A percentile compares a stretch with the other conserved stretches of the same genome.
Conservation (phyloP, 495 filamentous ascomycete genomes). For the Cercophora newfieldiana region DNA sequence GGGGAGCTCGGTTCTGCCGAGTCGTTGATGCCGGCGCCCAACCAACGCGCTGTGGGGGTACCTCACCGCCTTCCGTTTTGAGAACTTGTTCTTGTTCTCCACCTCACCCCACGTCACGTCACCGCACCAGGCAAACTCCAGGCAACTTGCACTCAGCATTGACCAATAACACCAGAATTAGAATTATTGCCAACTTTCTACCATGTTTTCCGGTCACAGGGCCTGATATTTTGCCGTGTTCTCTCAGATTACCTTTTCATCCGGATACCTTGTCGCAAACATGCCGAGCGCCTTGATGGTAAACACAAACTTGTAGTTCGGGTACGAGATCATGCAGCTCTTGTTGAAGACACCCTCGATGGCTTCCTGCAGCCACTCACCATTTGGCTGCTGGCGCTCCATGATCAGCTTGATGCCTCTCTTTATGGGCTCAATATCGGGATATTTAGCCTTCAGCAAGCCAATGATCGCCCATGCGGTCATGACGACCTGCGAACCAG, state of each 20-base stretch:
- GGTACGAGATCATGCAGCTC: slow-evolving; percentile 98
- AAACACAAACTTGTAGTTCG: slow-evolving; percentile 98
- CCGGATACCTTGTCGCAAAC: slow-evolving; percentile 75
- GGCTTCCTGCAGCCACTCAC: slow-evolving; percentile 91
- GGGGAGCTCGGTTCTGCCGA: slow-evolving; percentile 13
- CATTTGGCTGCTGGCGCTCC: slow-evolving; percentile 78
- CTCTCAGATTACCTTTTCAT: slow-evolving; percentile 50
- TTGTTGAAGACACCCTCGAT: slow-evolving; percentile 99
- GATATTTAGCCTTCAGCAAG: slow-evolving; percentile 82
- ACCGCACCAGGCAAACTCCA: neutral
- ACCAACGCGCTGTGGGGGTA: neutral
- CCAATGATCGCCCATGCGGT: slow-evolving; percentile 89
- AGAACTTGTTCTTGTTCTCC: neutral
- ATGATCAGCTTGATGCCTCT: slow-evolving; percentile 80
- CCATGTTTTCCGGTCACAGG: no score
- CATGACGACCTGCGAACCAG: slow-evolving; percentile 81
- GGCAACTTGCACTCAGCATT: no score
- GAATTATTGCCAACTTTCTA: neutral
- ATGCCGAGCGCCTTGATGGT: slow-evolving; percentile 90
- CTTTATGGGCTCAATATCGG: slow-evolving; percentile 69
- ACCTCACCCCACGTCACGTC: neutral
- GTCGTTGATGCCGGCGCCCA: neutral
- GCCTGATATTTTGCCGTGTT: no score
- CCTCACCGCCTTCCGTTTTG: slow-evolving; percentile 20
- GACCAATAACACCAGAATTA: neutral